These are phyloP conservation scores for Tylopilus subfusipes DNA, from an alignment of 768 basidiomycete genomes.

Conservation along the genomic window DNA sequence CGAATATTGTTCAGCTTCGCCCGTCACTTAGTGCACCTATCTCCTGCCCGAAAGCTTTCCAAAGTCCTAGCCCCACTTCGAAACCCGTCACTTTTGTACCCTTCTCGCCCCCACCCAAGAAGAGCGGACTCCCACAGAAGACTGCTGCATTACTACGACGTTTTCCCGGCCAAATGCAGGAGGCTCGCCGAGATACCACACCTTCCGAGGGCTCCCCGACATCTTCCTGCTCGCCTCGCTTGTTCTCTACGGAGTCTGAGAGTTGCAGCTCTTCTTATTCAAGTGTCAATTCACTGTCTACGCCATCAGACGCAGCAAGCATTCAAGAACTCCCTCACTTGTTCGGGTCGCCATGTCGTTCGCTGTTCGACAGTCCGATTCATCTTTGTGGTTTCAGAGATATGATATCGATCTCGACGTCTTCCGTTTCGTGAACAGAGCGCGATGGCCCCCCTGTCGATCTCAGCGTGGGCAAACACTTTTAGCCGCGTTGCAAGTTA, in stretches of 20 bases:
- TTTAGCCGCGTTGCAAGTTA: no score
- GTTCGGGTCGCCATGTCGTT: background rate
- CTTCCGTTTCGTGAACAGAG: background rate
- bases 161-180: background rate
- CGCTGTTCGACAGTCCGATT: background rate
- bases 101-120: background rate
- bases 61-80: background rate
- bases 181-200: background rate
- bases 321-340: background rate
- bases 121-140: background rate
- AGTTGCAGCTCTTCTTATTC: conserved; percentile 1
- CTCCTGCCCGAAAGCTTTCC: background rate
- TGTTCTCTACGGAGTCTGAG: conserved; percentile 1
- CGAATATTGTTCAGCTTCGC: background rate
- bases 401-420: background rate
- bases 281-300: background rate
- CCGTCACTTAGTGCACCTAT: background rate
- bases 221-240: conserved; percentile 1
- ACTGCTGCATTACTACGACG: conserved; percentile 6
- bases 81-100: conserved; percentile 12
- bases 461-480: no score
- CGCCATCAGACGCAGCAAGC: background rate
- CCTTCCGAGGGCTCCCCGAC: conserved; percentile 8
- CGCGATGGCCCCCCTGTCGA: no score
- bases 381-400: background rate